Evolutionary conservation across 2,329 filamentous ascomycete genomes (phyloP).

Genomic region (Microcyclospora pomicola): DNA sequence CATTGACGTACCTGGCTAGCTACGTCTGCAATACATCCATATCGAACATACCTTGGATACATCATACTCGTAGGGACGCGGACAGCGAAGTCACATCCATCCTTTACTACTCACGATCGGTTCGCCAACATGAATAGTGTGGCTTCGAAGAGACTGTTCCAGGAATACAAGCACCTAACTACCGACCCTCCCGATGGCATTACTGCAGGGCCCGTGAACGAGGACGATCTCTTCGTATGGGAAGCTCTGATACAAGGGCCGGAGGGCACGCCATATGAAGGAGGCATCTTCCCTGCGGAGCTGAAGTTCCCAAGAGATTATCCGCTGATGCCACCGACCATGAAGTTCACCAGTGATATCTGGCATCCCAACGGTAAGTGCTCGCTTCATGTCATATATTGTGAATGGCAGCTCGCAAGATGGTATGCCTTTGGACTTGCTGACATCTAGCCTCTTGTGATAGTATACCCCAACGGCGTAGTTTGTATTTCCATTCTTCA

Average conservation of each 20-base stretch:
- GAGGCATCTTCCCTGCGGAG: slow-evolving; percentile 87
- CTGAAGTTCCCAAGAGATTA: slow-evolving; percentile 94
- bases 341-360: slow-evolving; percentile 88
- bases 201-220: slow-evolving; percentile 78
- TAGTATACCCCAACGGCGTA: slow-evolving; percentile 80
- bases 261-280: slow-evolving; percentile 90
- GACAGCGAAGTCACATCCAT: no score
- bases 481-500: slow-evolving; percentile 99
- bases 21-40: no score
- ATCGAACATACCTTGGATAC: no score
- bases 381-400: no score
- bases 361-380: slow-evolving; percentile 87
- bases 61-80: no score
- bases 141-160: slow-evolving; percentile 67
- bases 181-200: slow-evolving; percentile 96
- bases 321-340: slow-evolving; percentile 85
- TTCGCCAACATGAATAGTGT: slow-evolving; percentile 27
- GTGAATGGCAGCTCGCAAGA: no score
- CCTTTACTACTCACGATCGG: no score
- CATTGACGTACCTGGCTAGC: no score
- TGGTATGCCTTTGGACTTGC: not conserved
- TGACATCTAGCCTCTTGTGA: not conserved
- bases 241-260: slow-evolving; percentile 93
- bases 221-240: slow-evolving; percentile 94
- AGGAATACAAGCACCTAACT: slow-evolving; percentile 89